Evolutionary conservation across 1,139 yeast species (phyloP), one percentile per base, ranked within the genome.

Genomic region (Arxiozyma slooffiae): DNA sequence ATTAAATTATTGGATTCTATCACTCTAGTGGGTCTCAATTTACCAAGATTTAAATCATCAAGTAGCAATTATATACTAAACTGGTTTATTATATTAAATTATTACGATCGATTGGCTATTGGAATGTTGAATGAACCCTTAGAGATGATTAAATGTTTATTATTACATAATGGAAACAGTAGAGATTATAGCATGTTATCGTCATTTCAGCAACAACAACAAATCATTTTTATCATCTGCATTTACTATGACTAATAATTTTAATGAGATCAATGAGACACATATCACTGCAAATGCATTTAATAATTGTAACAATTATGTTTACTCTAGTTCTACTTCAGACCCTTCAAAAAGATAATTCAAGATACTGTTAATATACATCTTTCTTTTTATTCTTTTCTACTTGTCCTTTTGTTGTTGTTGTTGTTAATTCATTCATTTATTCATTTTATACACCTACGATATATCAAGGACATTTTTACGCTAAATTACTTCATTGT

Each of bases 21-120:
- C 47, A 81, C 95, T 1, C 71, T 71, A 48, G 69, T 86, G 53
- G 74, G 89, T 53, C 80, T 80, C 56, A 76, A 76, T 52, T 70
- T 88, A 53, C 97, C 97, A 16, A 76, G 77, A 48, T 90, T 94
- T 72, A 67, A 79, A 48, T 79, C 82, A 53, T 73, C 78, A 47
- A 82, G 84, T 57, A 85, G 85, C 67, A 88, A 84, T 66, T 84
- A 85, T 63, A 52, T 56, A 41, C 73, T 74, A 40, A 74, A 76
- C 45, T 80, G 82, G 80, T 71, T 76, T 50, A 71, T 74, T 21
- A 80, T 79, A 58, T 68, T 90, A 52, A 72, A 72, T 46, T 70
- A 71, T 49, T 86, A 86, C 62, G 81, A 87, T 67, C 78, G 76
- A 47, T 58, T 71, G 9, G 76, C 89, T 4, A 69, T 71, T 42